Conservation (phyloP, 495 filamentous ascomycete species). For the Cercophora samala region DNA sequence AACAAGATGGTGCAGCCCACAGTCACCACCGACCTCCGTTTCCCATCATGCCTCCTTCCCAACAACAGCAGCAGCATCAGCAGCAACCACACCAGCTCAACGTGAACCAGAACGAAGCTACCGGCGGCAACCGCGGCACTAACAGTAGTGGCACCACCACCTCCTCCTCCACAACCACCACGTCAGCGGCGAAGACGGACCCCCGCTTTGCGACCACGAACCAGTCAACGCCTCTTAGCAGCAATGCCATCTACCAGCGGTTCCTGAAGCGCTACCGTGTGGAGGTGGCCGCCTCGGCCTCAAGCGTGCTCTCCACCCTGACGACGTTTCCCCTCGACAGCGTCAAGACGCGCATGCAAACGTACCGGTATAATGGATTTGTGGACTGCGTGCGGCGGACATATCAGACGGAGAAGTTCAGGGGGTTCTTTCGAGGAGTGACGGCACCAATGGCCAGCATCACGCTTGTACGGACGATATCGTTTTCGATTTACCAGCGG, state of each 20-base stretch:
- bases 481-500: conserved; percentile 88
- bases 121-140: conserved; percentile 8
- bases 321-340: conserved; percentile 77
- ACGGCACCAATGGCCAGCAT: conserved; percentile 81
- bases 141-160: conserved; percentile 18
- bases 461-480: conserved; percentile 83
- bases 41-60: conserved; percentile 44
- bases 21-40: conserved; percentile 28
- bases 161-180: conserved; percentile 16
- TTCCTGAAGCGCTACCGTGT: conserved; percentile 73
- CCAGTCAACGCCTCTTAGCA: background rate
- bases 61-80: conserved; percentile 15
- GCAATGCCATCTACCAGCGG: conserved; percentile 40
- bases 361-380: conserved; percentile 68
- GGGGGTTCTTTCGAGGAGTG: conserved; percentile 77
- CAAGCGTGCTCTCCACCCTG: conserved; percentile 70
- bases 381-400: conserved; percentile 67
- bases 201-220: conserved; percentile 4
- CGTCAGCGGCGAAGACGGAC: conserved; percentile 7
- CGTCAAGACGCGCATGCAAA: conserved; percentile 84
- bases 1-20: conserved; percentile 34
- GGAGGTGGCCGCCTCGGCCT: conserved; percentile 71
- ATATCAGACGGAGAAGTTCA: conserved; percentile 65
- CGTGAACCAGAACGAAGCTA: conserved; percentile 10
- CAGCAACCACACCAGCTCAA: conserved; percentile 14